phyloP scores from a whole-genome alignment of 495 filamentous ascomycete genomes.

The Hapsidospora chrysogenum region DNA sequence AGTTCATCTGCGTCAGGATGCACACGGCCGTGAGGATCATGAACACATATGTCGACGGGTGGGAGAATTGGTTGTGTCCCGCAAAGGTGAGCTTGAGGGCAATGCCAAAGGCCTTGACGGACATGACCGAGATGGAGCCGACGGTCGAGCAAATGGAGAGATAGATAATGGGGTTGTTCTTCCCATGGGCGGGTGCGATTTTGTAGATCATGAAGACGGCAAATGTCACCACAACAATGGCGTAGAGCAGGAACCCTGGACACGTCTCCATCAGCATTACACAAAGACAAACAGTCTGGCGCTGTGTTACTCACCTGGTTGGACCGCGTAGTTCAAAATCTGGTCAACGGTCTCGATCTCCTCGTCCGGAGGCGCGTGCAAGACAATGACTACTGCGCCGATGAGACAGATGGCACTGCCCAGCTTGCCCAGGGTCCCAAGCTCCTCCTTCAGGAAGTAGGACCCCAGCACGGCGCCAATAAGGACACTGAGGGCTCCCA shows the following conservation, averaged over 20 bases:
- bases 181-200: constrained; percentile 73
- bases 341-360: constrained; percentile 75
- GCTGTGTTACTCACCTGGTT: constrained; percentile 49
- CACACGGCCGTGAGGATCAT: constrained; percentile 82
- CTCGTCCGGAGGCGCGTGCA: constrained; percentile 90
- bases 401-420: constrained; percentile 94
- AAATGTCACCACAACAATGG: constrained; percentile 57
- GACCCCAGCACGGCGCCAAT: constrained; percentile 90
- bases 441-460: constrained; percentile 79
- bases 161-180: constrained; percentile 87
- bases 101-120: constrained; percentile 94
- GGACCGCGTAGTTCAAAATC: constrained; percentile 74
- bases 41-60: constrained; percentile 93
- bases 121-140: constrained; percentile 95
- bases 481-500: constrained; percentile 83
- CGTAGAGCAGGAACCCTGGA: constrained; percentile 77
- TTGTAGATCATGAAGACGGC: constrained; percentile 90
- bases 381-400: constrained; percentile 90
- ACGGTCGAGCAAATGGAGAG: constrained; percentile 95
- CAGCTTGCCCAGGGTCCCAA: constrained; percentile 79
- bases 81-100: constrained; percentile 82
- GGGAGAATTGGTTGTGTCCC: constrained; percentile 85
- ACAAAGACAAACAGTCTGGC: not conserved
- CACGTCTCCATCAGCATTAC: constrained; percentile 14
- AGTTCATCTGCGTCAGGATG: constrained; percentile 98